Evolutionary conservation across 2,329 filamentous ascomycete species (phyloP).

Genomic region (Diaporthe sp.): DNA sequence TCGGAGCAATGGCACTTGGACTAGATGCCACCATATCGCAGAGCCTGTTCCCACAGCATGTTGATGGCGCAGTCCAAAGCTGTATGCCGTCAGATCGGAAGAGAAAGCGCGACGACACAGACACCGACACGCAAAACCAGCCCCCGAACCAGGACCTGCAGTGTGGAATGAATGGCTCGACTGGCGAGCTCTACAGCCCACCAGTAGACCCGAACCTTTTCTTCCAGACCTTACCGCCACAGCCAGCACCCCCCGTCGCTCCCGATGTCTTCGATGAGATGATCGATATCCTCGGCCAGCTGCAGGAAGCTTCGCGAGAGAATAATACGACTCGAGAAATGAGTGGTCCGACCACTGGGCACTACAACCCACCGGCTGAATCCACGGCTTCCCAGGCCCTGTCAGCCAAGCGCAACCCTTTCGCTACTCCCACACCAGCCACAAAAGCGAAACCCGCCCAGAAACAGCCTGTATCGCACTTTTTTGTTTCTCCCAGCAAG

Average conservation of each 20-base stretch:
- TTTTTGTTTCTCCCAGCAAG: conserved; percentile 26
- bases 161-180: background rate
- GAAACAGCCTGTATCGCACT: conserved; percentile 27
- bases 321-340: background rate
- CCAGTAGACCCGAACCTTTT: conserved; percentile 1
- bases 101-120: conserved; percentile 21
- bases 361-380: conserved; percentile 51
- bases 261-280: conserved; percentile 26
- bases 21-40: conserved; percentile 26
- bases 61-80: background rate
- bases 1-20: conserved; percentile 21
- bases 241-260: background rate
- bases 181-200: conserved; percentile 7
- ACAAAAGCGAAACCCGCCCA: conserved; percentile 16
- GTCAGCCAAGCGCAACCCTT: conserved; percentile 1
- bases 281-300: conserved; percentile 22
- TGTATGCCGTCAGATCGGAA: conserved; percentile 13
- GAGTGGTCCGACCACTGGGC: conserved; percentile 50
- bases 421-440: conserved; percentile 36
- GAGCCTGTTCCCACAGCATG: conserved; percentile 23
- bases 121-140: background rate
- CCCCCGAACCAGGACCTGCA: background rate
- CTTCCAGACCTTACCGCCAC: conserved; percentile 7
- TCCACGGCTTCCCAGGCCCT: background rate
- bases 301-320: conserved; percentile 20